phyloP scores from a whole-genome alignment of 768 basidiomycete genomes.

The Symmetrospora coprosmae region DNA sequence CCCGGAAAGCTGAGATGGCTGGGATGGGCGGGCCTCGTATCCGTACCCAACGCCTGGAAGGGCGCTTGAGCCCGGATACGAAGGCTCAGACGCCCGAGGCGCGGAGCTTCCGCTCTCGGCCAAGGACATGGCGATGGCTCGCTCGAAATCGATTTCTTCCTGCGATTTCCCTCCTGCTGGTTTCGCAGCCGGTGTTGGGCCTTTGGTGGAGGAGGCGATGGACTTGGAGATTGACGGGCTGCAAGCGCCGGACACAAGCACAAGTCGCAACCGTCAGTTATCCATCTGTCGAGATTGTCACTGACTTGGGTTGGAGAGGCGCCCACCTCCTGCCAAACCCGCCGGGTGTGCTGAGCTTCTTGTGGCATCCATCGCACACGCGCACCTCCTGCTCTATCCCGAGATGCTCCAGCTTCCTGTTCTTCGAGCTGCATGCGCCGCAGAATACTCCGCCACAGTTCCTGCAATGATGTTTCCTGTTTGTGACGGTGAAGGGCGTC shows the following conservation, averaged over 20 bases:
- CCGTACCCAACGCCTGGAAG: constrained; percentile 42
- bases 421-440: constrained; percentile 75
- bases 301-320: constrained; percentile 5
- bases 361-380: constrained; percentile 79
- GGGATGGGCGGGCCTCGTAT: constrained; percentile 37
- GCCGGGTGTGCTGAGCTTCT: constrained; percentile 44
- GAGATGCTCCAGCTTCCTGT: constrained; percentile 73
- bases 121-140: constrained; percentile 81
- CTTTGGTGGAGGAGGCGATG: not conserved
- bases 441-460: constrained; percentile 97
- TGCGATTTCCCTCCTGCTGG: constrained; percentile 34
- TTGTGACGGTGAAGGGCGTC: constrained; percentile 79
- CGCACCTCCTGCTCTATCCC: constrained; percentile 84
- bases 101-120: constrained; percentile 56
- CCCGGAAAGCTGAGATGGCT: too few relatives aligned
- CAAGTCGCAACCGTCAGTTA: not conserved
- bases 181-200: too few relatives aligned
- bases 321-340: not conserved
- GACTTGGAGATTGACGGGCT: not conserved
- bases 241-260: not conserved
- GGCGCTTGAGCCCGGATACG: constrained; percentile 1
- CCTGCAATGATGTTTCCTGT: constrained; percentile 94
- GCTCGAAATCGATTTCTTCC: constrained; percentile 70
- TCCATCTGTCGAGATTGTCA: constrained; percentile 5
- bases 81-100: constrained; percentile 57